These are phyloP conservation scores for Acacia confusa DNA, from an alignment of 306 rosid species.

Conservation along the genomic window DNA sequence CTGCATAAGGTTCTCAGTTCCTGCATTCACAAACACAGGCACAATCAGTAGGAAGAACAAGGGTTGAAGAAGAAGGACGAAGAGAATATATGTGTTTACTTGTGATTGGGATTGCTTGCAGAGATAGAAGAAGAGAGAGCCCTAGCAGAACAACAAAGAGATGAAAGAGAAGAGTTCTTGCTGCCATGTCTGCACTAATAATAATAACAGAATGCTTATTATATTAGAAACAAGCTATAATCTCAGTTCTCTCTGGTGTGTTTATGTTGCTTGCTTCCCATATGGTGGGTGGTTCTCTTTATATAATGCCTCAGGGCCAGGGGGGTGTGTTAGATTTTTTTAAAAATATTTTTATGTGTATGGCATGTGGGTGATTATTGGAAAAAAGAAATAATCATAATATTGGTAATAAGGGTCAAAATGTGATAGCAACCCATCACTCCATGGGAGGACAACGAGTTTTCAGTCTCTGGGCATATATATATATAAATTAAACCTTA, in stretches of 20 bases:
- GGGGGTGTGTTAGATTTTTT: slow-evolving; percentile 15
- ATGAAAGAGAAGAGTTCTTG: slow-evolving; percentile 38
- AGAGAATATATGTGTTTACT: slow-evolving; percentile 39
- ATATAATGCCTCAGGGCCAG: slow-evolving; percentile 23
- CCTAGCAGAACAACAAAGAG: slow-evolving; percentile 48
- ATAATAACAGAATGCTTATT: neutral
- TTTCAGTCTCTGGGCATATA: slow-evolving; percentile 19
- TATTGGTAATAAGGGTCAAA: slow-evolving; percentile 38
- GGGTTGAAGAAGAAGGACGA: neutral
- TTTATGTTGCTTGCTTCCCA: slow-evolving; percentile 27
- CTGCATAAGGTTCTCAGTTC: slow-evolving; percentile 46
- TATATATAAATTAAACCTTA: neutral
- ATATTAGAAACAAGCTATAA: neutral
- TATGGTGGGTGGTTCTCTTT: slow-evolving; percentile 37
- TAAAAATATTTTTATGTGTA: slow-evolving; percentile 7
- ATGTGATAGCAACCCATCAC: slow-evolving; percentile 39
- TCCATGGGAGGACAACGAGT: slow-evolving; percentile 35
- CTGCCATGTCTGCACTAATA: slow-evolving; percentile 26
- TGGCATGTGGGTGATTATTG: slow-evolving; percentile 16
- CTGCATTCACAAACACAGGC: slow-evolving; percentile 27
- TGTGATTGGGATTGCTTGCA: slow-evolving; percentile 60
- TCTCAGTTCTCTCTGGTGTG: neutral
- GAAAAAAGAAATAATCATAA: slow-evolving; percentile 8
- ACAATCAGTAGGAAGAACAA: neutral
- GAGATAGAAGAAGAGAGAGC: slow-evolving; percentile 40